Evolutionary conservation across 2,329 filamentous ascomycete genomes (phyloP).

Genomic region (Pseudogymnoascus sp.): DNA sequence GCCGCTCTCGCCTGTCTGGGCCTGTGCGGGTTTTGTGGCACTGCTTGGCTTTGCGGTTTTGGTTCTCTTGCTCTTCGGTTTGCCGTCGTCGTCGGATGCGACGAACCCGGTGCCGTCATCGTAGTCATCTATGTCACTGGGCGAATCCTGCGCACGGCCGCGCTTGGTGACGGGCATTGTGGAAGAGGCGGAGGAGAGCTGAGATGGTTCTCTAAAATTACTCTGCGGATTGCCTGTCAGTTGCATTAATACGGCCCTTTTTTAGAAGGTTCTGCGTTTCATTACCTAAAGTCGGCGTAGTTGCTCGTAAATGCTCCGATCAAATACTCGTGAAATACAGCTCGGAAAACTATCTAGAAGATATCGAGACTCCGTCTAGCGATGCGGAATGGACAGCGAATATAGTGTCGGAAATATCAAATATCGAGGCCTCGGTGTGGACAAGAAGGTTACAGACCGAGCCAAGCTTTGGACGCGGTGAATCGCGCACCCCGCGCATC

Average conservation of each 20-base stretch:
- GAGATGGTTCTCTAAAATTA: neutral
- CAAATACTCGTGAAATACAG: neutral
- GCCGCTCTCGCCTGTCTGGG: conserved; percentile 33
- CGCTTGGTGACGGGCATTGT: conserved; percentile 6
- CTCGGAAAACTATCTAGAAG: neutral
- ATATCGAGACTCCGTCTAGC: neutral
- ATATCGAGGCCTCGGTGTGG: neutral
- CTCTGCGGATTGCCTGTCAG: neutral
- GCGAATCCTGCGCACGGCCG: conserved; percentile 9
- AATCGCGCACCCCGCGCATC: neutral
- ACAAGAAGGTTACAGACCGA: conserved; percentile 1
- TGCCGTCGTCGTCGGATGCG: conserved; percentile 24
- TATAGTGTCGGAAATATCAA: neutral
- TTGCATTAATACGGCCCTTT: neutral
- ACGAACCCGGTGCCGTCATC: conserved; percentile 30
- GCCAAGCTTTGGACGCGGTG: conserved; percentile 4
- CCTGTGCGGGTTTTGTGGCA: conserved; percentile 19
- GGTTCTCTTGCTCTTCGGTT: conserved; percentile 37
- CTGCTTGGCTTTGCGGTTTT: conserved; percentile 40
- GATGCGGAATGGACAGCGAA: neutral
- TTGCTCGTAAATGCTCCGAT: neutral
- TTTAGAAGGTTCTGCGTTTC: neutral
- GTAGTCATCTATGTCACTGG: conserved; percentile 27
- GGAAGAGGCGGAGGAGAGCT: neutral
- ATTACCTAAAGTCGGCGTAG: neutral